Evolutionary conservation across 139 green algal species (phyloP).

Genomic region (Spirogloea muscicola): DNA sequence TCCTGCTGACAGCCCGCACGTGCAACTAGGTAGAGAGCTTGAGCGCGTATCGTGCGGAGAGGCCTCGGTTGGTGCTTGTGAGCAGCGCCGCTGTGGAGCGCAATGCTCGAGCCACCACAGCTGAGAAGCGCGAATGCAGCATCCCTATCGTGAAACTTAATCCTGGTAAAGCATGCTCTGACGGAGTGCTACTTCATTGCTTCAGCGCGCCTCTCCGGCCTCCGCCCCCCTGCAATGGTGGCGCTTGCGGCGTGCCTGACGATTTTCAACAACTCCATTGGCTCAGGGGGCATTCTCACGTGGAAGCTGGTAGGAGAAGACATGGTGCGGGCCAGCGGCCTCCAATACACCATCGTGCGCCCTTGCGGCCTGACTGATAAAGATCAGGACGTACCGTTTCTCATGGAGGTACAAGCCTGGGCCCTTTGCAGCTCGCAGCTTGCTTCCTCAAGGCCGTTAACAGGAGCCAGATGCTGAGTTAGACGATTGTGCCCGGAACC

Average conservation of each 20-base stretch:
- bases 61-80: slow-evolving; percentile 60
- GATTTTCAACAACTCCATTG: too few species aligned
- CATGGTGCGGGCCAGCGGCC: slow-evolving; percentile 61
- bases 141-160: slow-evolving; percentile 85
- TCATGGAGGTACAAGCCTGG: slow-evolving; percentile 23
- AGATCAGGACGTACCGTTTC: slow-evolving; percentile 33
- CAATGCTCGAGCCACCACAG: slow-evolving; percentile 62
- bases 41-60: slow-evolving; percentile 5
- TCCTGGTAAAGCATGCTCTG: slow-evolving; percentile 9
- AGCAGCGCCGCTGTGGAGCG: slow-evolving; percentile 75
- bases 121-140: slow-evolving; percentile 65
- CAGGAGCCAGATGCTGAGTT: too few species aligned
- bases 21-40: slow-evolving; percentile 32
- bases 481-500: too few species aligned
- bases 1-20: background rate
- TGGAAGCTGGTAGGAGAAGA: slow-evolving; percentile 88
- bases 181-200: too few species aligned
- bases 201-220: too few species aligned
- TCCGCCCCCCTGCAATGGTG: too few species aligned
- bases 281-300: slow-evolving; percentile 82
- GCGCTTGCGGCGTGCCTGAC: too few species aligned
- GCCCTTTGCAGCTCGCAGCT: too few species aligned
- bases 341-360: slow-evolving; percentile 72
- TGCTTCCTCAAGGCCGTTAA: too few species aligned
- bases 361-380: slow-evolving; percentile 68